Base-by-base conservation (phyloP, 139 green algal species). In the Tetratostichococcus sp. region DNA sequence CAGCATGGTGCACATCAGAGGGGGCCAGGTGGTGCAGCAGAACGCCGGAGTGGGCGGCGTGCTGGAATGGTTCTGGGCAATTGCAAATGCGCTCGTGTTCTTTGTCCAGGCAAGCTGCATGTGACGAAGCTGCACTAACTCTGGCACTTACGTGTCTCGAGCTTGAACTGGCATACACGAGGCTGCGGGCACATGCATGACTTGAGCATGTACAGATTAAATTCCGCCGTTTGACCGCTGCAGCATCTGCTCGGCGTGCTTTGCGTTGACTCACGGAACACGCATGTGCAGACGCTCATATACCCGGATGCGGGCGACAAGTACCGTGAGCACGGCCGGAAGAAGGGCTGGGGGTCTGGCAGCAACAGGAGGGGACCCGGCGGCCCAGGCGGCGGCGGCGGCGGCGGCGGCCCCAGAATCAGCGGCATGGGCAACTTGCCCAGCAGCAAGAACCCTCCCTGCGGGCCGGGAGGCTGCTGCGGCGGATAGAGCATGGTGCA, bases 51-150 rank as follows among this genome's bases (percentile, higher is more conserved):
- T 86, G 30, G 39, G 25, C 39, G 67, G 28, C 42, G 30, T 87
- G 5, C 23, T 77, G 0, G 31, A 69, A 17, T 68, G 69, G 35
- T 74, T 86, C 35, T 77, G 74, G 35, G 31, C 67, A 4, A 35
- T 86, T 30, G 4, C 82, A 4, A 73, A 75, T 31, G 77, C 59
- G 16, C 35, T 84, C 22, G 34, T 65, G 25, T 83, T 80, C 65
- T 86, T 86, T 62, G 81, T 72, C 35, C 35, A 74, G 65, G 26
- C 11, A 11, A 6, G 39, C 39, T 21, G 6, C 39, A 50, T 11
- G 39, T 50, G 8, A 50, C n/a, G n/a, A n/a, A n/a, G n/a, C n/a
- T n/a, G n/a, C n/a, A n/a, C n/a, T n/a, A n/a, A n/a, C n/a, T 70
- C 25, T 32, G 31, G n/a, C 23, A 23, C 19, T 30, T 30, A 4